Percentiles rank a stretch among this genome's conserved stretches.
These are phyloP conservation scores for Hanseniaspora uvarum DNA, from an alignment of 1,139 yeast species.

Conservation along the genomic window DNA sequence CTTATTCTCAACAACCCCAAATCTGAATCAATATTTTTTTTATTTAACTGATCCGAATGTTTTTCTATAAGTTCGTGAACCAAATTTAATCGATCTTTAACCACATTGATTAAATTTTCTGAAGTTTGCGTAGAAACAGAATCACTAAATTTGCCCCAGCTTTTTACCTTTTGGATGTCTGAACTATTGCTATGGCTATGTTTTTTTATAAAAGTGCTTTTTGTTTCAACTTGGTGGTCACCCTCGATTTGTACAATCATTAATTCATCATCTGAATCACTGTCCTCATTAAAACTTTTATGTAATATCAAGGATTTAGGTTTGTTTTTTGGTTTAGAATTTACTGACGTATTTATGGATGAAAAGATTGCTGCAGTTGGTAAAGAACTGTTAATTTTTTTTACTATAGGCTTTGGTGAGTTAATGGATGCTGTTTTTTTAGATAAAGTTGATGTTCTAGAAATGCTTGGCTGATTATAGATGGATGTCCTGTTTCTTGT, in stretches of 20 bases:
- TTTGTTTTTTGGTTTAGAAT: neutral
- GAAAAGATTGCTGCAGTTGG: slow-evolving; percentile 6
- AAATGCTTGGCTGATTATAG: neutral
- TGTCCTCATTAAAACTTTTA: neutral
- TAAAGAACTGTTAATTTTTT: neutral
- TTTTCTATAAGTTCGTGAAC: slow-evolving; percentile 23
- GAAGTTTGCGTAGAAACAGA: slow-evolving; percentile 1
- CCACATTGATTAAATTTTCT: slow-evolving; percentile 19
- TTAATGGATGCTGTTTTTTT: neutral
- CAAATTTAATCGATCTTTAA: slow-evolving; percentile 26
- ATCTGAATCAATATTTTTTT: slow-evolving; percentile 25
- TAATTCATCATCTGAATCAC: slow-evolving; percentile 10
- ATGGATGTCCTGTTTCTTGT: neutral
- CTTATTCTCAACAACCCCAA: slow-evolving; percentile 28
- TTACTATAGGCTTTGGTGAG: slow-evolving; percentile 14
- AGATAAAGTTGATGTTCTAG: neutral
- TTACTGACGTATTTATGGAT: slow-evolving; percentile 8
- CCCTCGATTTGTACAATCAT: slow-evolving; percentile 11
- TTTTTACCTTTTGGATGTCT: neutral
- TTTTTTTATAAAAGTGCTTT: neutral
- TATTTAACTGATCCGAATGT: slow-evolving; percentile 20
- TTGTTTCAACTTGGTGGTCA: neutral
- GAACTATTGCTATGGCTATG: neutral
- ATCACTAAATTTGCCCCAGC: neutral
- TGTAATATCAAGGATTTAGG: neutral